Evolutionary conservation across 75 land plant species (phyloP).

Genomic region (Sequoia sempervirens): DNA sequence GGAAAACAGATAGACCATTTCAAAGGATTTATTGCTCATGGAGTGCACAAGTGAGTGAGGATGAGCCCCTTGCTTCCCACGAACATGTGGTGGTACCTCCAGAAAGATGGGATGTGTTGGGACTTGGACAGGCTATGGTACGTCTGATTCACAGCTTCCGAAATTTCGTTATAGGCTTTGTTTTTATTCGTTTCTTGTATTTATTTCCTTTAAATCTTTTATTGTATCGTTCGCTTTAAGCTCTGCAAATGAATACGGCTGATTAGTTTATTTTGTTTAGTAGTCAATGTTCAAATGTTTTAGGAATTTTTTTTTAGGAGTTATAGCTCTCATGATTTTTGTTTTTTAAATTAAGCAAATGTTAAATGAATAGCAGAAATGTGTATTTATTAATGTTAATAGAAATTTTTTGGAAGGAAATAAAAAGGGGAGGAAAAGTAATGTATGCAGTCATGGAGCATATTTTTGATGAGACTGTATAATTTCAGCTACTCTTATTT

Average conservation of each 20-base stretch:
- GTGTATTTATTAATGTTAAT: too few species aligned
- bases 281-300: too few species aligned
- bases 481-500: too few species aligned
- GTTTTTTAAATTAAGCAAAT: too few species aligned
- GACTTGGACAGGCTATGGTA: slow-evolving; percentile 97
- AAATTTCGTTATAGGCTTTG: background rate
- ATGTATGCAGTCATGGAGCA: too few species aligned
- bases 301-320: too few species aligned
- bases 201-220: background rate
- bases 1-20: background rate
- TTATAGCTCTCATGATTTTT: too few species aligned
- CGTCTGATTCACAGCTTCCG: background rate
- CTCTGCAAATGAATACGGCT: background rate
- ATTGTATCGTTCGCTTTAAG: background rate
- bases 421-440: too few species aligned
- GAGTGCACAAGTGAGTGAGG: slow-evolving; percentile 11
- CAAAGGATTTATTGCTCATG: background rate
- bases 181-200: background rate
- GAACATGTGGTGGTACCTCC: slow-evolving; percentile 18
- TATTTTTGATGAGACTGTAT: too few species aligned
- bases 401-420: too few species aligned
- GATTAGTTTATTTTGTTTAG: too few species aligned
- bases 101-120: slow-evolving; percentile 82
- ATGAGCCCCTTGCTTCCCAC: slow-evolving; percentile 7
- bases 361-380: too few species aligned